Evolutionary conservation across 2,329 filamentous ascomycete species (phyloP).

Genomic region (Pseudodiploospora longispora): DNA sequence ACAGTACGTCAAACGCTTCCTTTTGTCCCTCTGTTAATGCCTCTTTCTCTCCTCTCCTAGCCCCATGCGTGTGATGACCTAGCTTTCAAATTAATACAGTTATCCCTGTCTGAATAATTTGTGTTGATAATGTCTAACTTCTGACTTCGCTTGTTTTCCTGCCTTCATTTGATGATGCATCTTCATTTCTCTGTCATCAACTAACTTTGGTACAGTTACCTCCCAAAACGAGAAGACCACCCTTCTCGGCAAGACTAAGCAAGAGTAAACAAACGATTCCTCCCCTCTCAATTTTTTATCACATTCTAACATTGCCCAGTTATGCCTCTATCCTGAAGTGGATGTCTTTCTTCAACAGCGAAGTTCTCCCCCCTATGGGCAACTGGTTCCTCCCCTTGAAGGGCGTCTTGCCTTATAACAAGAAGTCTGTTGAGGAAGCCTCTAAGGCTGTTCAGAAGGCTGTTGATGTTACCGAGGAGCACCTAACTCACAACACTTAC

Average conservation of each 20-base stretch:
- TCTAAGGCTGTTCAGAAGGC: constrained; percentile 61
- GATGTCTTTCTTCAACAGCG: constrained; percentile 93
- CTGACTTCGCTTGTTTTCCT: constrained; percentile 44
- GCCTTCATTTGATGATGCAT: constrained; percentile 19
- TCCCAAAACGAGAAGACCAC: constrained; percentile 99
- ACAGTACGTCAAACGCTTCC: constrained; percentile 61
- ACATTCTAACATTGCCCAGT: constrained; percentile 30
- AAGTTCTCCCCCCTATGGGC: constrained; percentile 67
- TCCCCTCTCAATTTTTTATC: background rate
- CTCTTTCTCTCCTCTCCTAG: constrained; percentile 2
- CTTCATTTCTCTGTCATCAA: constrained; percentile 23
- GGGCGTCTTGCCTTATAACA: constrained; percentile 85
- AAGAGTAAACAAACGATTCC: constrained; percentile 58
- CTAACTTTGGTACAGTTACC: constrained; percentile 56
- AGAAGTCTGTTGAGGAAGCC: constrained; percentile 85
- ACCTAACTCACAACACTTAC: constrained; percentile 90
- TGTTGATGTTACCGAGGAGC: constrained; percentile 68
- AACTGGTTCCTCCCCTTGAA: constrained; percentile 81
- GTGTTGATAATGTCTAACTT: constrained; percentile 91
- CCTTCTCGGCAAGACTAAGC: constrained; percentile 98
- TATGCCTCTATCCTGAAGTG: constrained; percentile 96
- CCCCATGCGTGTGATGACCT: constrained; percentile 53
- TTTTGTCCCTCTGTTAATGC: constrained; percentile 8
- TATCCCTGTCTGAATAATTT: constrained; percentile 96
- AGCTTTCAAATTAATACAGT: constrained; percentile 70